Base-by-base conservation (phyloP, 768 basidiomycete genomes). In the Daedaleopsis sinensis region DNA sequence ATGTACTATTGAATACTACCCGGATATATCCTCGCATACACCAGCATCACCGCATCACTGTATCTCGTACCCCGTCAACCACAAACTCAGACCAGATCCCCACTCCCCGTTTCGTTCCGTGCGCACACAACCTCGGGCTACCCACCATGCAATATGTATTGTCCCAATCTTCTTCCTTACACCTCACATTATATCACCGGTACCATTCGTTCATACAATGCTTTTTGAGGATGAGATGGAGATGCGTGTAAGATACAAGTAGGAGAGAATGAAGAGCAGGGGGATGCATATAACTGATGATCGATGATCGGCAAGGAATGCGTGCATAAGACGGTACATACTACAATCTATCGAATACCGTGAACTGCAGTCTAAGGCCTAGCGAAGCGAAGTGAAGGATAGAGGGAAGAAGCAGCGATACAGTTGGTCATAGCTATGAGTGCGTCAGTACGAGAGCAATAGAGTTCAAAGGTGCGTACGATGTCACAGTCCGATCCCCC, bases 401-500 rank as follows among this genome's bases (percentile, higher is more conserved):
- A 32, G 27, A 32, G 27, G 7, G 27, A 32, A 3, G 27, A 32
- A 32, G 27, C 27, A 32, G n/a, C n/a, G n/a, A n/a, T n/a, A n/a
- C n/a, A n/a, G n/a, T n/a, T n/a, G n/a, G n/a, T n/a, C n/a, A n/a
- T n/a, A n/a, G n/a, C n/a, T n/a, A 32, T 3, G 27, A 32, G 27
- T 32, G 27, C 3, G 7, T 32, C 27, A 3, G 7, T 32, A 3
- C 7, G 27, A 32, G 27, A 32, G 27, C 27, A 7, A 7, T 7
- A 32, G 27, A 32, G 27, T 32, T 32, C 4, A 32, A 32, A 32
- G 4, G 3, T 32, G 7, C 27, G 27, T 32, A 32, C 27, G 7
- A 32, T n/a, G 21, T 63, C 55, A 69, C 35, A 70, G 42, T 3
- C 88, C 87, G 55, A 88, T 87, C 35, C 84, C 80, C 5, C 91